These are phyloP conservation scores for Zygnema circumcarinatum DNA, from an alignment of 139 green algal species.

Conservation along the genomic window DNA sequence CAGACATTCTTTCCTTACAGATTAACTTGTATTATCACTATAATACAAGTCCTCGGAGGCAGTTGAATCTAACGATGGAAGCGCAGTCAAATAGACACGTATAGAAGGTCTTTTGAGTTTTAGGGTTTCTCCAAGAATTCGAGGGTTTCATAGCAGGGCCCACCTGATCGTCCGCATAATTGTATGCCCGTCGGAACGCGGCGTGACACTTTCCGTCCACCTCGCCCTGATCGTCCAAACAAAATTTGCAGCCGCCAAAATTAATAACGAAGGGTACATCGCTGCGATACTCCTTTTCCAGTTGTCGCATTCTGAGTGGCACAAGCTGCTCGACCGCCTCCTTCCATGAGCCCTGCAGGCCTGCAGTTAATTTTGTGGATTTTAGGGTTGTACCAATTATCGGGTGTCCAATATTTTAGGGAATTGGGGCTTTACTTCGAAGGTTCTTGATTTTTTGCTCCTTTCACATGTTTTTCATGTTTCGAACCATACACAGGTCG, in stretches of 20 bases:
- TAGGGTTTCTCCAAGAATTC: not conserved
- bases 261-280: not conserved
- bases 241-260: not conserved
- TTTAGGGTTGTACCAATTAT: too few species aligned
- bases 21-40: too few species aligned
- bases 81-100: not conserved
- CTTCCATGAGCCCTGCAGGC: not conserved
- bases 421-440: too few species aligned
- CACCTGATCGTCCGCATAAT: not conserved
- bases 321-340: not conserved
- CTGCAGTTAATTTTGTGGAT: not conserved
- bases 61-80: not conserved
- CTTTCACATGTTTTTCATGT: too few species aligned
- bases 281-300: not conserved
- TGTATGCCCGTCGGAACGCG: not conserved
- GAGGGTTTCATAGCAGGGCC: not conserved
- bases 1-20: not conserved
- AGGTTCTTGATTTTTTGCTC: too few species aligned
- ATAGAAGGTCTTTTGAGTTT: not conserved
- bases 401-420: too few species aligned
- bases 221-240: not conserved
- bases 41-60: not conserved
- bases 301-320: not conserved
- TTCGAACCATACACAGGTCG: too few species aligned
- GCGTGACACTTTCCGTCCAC: not conserved